Conservation (phyloP, 2,329 filamentous ascomycete species). For the Pezicula neosporulosa region DNA sequence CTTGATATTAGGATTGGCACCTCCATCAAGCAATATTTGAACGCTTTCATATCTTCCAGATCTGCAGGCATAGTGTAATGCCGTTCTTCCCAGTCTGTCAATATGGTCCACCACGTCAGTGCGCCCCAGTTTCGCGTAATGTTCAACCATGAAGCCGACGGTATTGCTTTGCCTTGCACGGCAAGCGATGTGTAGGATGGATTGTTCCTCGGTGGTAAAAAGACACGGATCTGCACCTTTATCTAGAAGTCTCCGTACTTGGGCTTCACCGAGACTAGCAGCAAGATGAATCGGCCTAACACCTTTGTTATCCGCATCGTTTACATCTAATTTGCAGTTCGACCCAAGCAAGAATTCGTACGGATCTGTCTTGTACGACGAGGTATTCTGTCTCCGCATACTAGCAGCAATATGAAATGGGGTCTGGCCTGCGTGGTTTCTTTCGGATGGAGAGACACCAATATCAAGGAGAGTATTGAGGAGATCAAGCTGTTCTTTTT, state of each 20-base stretch:
- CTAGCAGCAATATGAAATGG: slow-evolving; percentile 1
- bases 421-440: slow-evolving; percentile 1
- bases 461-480: background rate
- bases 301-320: slow-evolving; percentile 17
- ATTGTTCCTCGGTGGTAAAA: slow-evolving; percentile 31
- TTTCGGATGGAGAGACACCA: background rate
- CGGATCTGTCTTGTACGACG: background rate
- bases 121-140: background rate
- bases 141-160: slow-evolving; percentile 16
- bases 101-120: slow-evolving; percentile 1
- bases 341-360: background rate
- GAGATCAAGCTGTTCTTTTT: background rate
- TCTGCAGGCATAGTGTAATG: slow-evolving; percentile 16
- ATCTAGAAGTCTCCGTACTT: slow-evolving; percentile 11
- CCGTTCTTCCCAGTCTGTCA: slow-evolving; percentile 8
- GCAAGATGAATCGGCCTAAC: slow-evolving; percentile 13
- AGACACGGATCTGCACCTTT: slow-evolving; percentile 32
- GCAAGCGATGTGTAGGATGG: slow-evolving; percentile 37
- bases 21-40: slow-evolving; percentile 7
- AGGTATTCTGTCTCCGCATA: background rate
- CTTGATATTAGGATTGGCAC: slow-evolving; percentile 8
- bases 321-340: slow-evolving; percentile 2
- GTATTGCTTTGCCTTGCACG: slow-evolving; percentile 30
- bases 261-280: slow-evolving; percentile 7
- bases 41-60: slow-evolving; percentile 15